Conservation (phyloP, 208 protist species). For the Wallacemonas rigidus region DNA sequence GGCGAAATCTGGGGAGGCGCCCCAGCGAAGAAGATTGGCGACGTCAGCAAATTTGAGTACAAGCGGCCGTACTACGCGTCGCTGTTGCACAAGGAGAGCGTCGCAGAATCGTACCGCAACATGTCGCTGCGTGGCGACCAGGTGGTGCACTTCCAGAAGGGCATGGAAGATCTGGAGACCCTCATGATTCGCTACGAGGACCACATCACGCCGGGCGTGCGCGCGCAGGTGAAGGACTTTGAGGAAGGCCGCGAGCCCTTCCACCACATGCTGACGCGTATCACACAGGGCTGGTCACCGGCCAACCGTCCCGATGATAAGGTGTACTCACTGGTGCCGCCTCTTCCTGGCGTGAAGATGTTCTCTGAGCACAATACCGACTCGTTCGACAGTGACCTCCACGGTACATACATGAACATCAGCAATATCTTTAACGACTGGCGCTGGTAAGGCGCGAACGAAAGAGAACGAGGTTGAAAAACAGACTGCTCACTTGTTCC, state of each 20-base stretch:
- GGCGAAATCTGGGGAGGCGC: conserved; percentile 88
- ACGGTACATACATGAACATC: conserved; percentile 85
- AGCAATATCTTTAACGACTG: conserved; percentile 90
- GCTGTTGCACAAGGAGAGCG: conserved; percentile 70
- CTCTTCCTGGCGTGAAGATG: conserved; percentile 73
- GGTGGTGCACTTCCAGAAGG: conserved; percentile 76
- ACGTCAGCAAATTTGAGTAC: conserved; percentile 89
- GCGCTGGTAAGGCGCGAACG: conserved; percentile 64
- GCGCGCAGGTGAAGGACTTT: conserved; percentile 81
- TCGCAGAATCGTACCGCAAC: conserved; percentile 76
- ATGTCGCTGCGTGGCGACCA: conserved; percentile 91
- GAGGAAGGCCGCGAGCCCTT: conserved; percentile 85
- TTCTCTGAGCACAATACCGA: conserved; percentile 88
- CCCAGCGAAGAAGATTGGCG: conserved; percentile 77
- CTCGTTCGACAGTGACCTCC: conserved; percentile 70
- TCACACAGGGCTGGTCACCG: conserved; percentile 84
- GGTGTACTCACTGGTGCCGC: conserved; percentile 60
- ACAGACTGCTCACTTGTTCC: no score
- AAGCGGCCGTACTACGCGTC: conserved; percentile 86
- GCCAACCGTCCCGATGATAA: conserved; percentile 85
- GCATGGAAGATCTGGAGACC: conserved; percentile 80
- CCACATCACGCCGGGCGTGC: conserved; percentile 62
- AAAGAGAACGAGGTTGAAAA: background rate
- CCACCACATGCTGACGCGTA: conserved; percentile 82
- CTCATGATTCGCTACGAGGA: conserved; percentile 82